phyloP scores from a whole-genome alignment of 139 green algal genomes.

The Cymbomonas tetramitiformis region DNA sequence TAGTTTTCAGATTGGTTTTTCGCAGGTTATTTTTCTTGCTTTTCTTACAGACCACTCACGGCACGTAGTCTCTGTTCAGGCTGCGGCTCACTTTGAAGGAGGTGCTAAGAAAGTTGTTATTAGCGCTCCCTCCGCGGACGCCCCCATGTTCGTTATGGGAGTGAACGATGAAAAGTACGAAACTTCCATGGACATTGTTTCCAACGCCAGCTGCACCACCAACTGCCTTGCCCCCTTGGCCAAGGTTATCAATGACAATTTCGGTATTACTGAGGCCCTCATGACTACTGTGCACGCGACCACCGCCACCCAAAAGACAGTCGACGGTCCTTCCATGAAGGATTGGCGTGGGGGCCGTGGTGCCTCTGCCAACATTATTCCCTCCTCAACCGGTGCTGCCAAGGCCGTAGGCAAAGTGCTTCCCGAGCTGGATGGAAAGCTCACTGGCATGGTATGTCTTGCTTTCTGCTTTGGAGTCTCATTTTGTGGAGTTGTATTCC shows the following conservation, averaged over 20 bases:
- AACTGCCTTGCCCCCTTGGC: conserved; percentile 91
- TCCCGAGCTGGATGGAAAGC: conserved; percentile 88
- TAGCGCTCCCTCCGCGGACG: conserved; percentile 69
- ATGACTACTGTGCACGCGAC: conserved; percentile 91
- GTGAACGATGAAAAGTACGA: conserved; percentile 81
- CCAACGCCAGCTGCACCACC: conserved; percentile 79
- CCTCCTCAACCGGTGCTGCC: conserved; percentile 83
- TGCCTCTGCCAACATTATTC: conserved; percentile 90
- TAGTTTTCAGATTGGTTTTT: too few species aligned
- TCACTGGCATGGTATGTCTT: conserved; percentile 98
- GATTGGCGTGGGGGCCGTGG: conserved; percentile 87
- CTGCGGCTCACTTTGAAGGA: conserved; percentile 68
- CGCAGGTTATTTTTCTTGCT: too few species aligned
- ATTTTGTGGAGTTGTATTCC: too few species aligned
- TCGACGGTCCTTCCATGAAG: conserved; percentile 88
- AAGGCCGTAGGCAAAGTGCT: conserved; percentile 78
- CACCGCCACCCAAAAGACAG: conserved; percentile 93
- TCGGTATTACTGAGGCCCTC: conserved; percentile 47
- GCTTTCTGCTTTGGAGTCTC: too few species aligned
- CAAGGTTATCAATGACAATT: conserved; percentile 56
- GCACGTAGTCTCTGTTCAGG: too few species aligned
- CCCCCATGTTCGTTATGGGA: conserved; percentile 90
- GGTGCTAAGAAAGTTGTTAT: conserved; percentile 93
- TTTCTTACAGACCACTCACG: too few species aligned
- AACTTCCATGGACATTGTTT: conserved; percentile 47